A percentile compares a stretch with the other conserved stretches of the same genome.
Conservation (phyloP, 192 early-diverging fungal genomes). For the Backusella tuberculispora region DNA sequence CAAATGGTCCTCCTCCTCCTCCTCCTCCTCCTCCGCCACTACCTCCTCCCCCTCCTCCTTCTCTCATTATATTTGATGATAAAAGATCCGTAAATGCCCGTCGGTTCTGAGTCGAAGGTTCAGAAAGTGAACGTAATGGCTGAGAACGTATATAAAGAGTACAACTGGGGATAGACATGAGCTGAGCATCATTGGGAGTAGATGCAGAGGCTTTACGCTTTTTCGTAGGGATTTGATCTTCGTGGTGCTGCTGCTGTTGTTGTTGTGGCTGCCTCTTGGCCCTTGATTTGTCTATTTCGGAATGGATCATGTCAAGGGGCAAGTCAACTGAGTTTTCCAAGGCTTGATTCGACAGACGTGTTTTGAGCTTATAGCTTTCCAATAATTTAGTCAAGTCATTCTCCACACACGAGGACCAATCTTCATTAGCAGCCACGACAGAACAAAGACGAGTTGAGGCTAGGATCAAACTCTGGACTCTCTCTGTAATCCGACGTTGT, state of each 20-base stretch:
- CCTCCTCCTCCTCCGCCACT: not conserved
- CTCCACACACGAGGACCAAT: constrained; percentile 34
- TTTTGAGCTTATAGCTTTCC: constrained; percentile 15
- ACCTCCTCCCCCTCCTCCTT: constrained; percentile 1
- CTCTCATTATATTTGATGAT: constrained; percentile 13
- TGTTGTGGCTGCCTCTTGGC: not conserved
- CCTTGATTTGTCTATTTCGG: constrained; percentile 11
- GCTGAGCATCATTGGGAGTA: not conserved
- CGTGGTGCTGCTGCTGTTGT: not conserved
- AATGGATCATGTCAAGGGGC: constrained; percentile 10
- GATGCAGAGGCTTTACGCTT: constrained; percentile 4
- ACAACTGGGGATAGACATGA: constrained; percentile 12
- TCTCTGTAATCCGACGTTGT: constrained; percentile 47
- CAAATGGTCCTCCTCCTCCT: not conserved
- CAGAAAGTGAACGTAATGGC: constrained; percentile 11
- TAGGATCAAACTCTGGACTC: constrained; percentile 48
- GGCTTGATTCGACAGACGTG: constrained; percentile 15
- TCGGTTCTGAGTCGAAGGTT: constrained; percentile 17
- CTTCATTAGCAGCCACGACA: constrained; percentile 41
- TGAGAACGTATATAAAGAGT: constrained; percentile 22
- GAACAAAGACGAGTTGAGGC: constrained; percentile 52
- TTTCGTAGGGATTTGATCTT: constrained; percentile 11
- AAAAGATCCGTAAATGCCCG: constrained; percentile 11
- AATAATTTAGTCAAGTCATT: constrained; percentile 24
- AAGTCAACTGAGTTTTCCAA: constrained; percentile 8